Base-by-base conservation (phyloP, 2,329 filamentous ascomycete genomes). In the Aureobasidium sp. region DNA sequence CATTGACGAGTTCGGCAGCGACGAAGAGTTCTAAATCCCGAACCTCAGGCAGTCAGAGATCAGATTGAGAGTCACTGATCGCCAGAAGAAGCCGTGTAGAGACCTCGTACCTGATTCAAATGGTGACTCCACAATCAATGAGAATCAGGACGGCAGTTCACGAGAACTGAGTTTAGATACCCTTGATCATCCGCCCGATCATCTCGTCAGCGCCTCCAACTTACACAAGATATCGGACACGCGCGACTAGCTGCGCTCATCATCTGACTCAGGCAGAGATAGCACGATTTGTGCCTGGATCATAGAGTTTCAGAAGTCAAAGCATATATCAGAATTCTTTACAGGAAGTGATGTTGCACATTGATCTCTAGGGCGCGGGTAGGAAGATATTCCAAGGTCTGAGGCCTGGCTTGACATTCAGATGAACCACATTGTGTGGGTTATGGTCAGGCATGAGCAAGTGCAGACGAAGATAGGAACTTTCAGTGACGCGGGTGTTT, bases 1-100 rank as follows among this genome's bases (percentile, higher is more conserved):
- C 36, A 71, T 82, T 16, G 82, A 94, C 67, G 88, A 95, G 75
- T 88, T 95, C 74, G 82, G 93, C 70, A 92, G 94, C 75, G 91
- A 93, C 85, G 92, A 93, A 77, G 91, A 93, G 81, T 92, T 76
- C 61, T 79, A 69, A 74, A 7, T 43, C 45, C 20, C 42, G 8
- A 18, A n/a, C n/a, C n/a, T n/a, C n/a, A n/a, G 13, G 38, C 38
- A 40, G 20, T n/a, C 55, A 47, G 29, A 47, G 1, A 23, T 36
- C 20, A 36, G 36, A 25, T 31, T 23, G 23, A n/a, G 40, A 27
- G 48, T 33, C 27, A 51, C 20, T 31, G 27, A 33, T 38, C 50
- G n/a, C 20, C 50, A 38, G 16, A n/a, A 36, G 10, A 38, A 9
- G 38, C 23, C 4, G 18, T 58, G 25, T 58, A 43, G 5, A 42